Evolutionary conservation across 1,139 yeast species (phyloP).

Genomic region (Yarrowia galli): DNA sequence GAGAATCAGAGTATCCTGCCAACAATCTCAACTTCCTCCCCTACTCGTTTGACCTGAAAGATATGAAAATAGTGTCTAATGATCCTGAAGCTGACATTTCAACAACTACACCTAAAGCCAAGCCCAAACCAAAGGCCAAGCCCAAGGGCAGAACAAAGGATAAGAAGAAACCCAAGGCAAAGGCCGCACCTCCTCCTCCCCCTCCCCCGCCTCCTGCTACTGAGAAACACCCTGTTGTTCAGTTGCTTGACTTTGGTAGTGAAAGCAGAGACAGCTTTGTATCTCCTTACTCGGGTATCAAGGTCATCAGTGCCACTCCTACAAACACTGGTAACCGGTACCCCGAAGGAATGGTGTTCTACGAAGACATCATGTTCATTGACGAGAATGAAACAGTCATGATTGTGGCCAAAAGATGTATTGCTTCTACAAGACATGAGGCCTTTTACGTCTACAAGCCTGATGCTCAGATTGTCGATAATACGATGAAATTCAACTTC

Average conservation of each 20-base stretch:
- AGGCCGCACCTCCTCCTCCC: too few species aligned
- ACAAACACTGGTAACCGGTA: background rate
- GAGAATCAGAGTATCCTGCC: background rate
- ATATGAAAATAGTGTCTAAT: too few species aligned
- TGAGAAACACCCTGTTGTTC: too few species aligned
- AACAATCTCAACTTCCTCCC: background rate
- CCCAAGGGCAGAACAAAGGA: too few species aligned
- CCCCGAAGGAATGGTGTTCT: background rate
- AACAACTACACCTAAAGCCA: too few species aligned
- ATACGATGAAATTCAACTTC: background rate
- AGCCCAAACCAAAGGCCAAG: too few species aligned
- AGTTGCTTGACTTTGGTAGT: background rate
- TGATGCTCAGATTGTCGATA: background rate
- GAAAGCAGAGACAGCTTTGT: background rate
- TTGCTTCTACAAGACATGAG: background rate
- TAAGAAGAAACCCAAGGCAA: too few species aligned
- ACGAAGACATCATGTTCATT: background rate
- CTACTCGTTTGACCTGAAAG: too few species aligned
- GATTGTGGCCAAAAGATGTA: slow-evolving; percentile 4
- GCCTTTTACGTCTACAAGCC: slow-evolving; percentile 16
- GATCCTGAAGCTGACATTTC: too few species aligned
- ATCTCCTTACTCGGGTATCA: background rate
- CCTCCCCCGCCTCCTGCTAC: too few species aligned
- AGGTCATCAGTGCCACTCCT: background rate
- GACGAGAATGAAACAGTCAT: background rate